Percentiles rank a stretch among this genome's conserved stretches.
phyloP scores from a whole-genome alignment of 2,329 filamentous ascomycete genomes.

The Sporothrix protearum region DNA sequence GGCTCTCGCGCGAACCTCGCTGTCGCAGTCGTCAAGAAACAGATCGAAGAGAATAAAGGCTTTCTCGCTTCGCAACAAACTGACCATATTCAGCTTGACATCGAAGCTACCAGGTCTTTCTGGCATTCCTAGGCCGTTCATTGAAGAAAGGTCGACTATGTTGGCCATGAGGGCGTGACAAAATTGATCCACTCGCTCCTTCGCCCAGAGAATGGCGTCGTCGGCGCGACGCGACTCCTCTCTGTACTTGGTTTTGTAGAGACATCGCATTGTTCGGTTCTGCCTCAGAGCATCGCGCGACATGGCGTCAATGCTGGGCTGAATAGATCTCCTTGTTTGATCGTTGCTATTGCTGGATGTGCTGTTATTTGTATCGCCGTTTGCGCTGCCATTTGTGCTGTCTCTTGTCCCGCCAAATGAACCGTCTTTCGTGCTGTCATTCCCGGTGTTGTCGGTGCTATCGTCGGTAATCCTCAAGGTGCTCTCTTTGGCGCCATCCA shows the following conservation, averaged over 20 bases:
- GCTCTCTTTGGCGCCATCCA: too few species aligned
- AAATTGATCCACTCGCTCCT: neutral
- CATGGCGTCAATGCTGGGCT: neutral
- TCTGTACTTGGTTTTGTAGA: neutral
- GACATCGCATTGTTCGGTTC: neutral
- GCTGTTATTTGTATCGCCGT: neutral
- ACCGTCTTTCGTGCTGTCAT: too few species aligned
- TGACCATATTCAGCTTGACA: neutral
- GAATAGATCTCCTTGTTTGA: neutral
- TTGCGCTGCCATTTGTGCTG: neutral
- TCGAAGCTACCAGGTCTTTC: neutral
- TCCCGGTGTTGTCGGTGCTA: too few species aligned
- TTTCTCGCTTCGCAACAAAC: neutral
- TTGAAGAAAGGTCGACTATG: neutral
- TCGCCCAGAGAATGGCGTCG: neutral
- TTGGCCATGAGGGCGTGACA: neutral
- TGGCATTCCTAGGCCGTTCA: neutral
- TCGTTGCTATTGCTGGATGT: too few species aligned
- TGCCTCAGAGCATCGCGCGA: neutral
- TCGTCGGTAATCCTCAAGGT: too few species aligned
- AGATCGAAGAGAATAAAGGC: neutral
- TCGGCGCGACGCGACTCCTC: neutral
- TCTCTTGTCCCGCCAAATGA: too few species aligned
- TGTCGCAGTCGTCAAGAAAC: neutral
- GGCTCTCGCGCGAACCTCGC: too few species aligned